Conservation (phyloP, 176 grass and related monocot species). For the Oryza meyeriana region DNA sequence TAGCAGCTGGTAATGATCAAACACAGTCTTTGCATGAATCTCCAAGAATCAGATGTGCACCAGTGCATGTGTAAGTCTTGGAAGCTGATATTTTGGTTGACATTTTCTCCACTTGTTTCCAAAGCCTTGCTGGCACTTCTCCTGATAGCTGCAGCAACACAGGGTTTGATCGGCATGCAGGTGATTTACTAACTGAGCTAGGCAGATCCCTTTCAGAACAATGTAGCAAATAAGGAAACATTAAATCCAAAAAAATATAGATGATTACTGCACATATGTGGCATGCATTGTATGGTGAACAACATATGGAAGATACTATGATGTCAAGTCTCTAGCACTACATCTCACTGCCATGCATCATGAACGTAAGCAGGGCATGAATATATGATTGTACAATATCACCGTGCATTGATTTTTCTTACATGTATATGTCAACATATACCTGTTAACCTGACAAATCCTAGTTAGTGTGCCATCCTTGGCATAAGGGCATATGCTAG, state of each 20-base stretch:
- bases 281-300: neutral
- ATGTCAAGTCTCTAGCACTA: neutral
- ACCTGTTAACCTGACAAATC: neutral
- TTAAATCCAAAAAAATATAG: neutral
- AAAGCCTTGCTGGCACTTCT: neutral
- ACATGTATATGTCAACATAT: neutral
- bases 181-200: neutral
- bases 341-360: neutral
- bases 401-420: neutral
- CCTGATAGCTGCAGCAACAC: neutral
- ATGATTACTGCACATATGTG: neutral
- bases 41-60: neutral
- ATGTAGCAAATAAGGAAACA: neutral
- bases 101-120: neutral
- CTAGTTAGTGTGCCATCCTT: neutral
- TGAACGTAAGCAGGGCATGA: neutral
- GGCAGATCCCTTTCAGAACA: too few relatives aligned
- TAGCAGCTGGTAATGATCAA: neutral
- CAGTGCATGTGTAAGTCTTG: neutral
- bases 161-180: neutral
- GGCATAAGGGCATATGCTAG: neutral
- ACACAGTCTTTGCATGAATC: neutral
- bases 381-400: too few relatives aligned
- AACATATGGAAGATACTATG: neutral
- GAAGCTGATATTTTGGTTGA: neutral